Base-by-base conservation (phyloP, 192 early-diverging fungal genomes). In the Coemansia javaensis region DNA sequence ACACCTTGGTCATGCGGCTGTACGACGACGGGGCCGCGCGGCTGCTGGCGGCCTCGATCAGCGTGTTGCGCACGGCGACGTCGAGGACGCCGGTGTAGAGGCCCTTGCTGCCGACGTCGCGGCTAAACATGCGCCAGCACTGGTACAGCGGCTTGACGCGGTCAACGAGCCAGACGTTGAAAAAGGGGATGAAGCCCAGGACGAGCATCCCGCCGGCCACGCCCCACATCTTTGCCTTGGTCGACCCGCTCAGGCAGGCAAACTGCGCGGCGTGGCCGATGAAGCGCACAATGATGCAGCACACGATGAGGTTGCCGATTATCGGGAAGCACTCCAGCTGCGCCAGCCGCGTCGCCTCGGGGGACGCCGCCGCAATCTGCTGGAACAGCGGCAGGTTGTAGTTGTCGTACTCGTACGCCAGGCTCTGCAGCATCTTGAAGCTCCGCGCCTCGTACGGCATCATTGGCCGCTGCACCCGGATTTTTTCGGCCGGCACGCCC, bases 291-390 rank as follows among this genome's bases (percentile, higher is more conserved):
- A 53, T 46, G 12, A 74, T 45, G 34, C 37, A 50, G 27, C 54
- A 47, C 13, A 66, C 50, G 10, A 36, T 34, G 5, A 74, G 40
- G 39, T 74, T 74, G 59, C 70, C 70, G 2, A 74, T 13, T 7
- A 74, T 50, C 0, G 70, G 70, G 12, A 74, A 35, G 28, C 70
- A 74, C 40, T 74, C 56, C 0, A 74, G 48, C 31, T 74, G 70
- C 10, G 70, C 35, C 9, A 74, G 38, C 36, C 66, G 66, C 31
- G 70, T 74, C 4, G 70, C 40, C 11, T 74, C 58, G 5, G 70
- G 70, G 10, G 53, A 51, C 4, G 50, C 23, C 7, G 40, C 37
- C 21, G 62, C 36, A 2, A 66, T 43, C 7, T 38, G 44, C 9
- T 36, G 39, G 14, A 65, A 66, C 5, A 74, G 59, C 21, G 70